Evolutionary conservation across 768 basidiomycete species (phyloP), one percentile per base, ranked within the genome.

Genomic region (Dioszegia crocea): DNA sequence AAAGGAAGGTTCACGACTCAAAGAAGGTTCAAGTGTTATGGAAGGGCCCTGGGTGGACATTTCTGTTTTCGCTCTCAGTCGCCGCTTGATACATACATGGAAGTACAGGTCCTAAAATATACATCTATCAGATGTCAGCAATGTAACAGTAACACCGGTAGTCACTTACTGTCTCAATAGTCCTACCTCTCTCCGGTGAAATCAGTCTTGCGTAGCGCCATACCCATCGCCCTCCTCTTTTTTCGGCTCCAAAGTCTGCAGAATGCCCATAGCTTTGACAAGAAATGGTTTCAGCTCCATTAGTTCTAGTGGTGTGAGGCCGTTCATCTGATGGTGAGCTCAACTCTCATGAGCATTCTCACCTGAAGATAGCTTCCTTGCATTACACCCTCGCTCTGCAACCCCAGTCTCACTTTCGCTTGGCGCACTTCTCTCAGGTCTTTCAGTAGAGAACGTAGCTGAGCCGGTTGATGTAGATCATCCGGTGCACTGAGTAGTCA

Each of bases 381-480:
- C 68, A 73, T 70, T 11, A 73, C 71, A 27, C 71, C 71, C 57
- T 73, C 68, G 27, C 62, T 84, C 60, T 82, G 81, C 1, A 98
- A 79, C 81, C 92, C 92, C 55, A 88, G 84, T 61, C 93, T 80
- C 78, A 88, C 87, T 73, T 99, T 99, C 8, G 92, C 88, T 75
- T 97, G 94, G 38, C 96, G 83, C 12, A 89, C 90, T 79, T 98
- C 93, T 12, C 93, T 87, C n/a, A 98, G 80, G 72, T 96, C 92
- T 75, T 98, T 93, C 19, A 98, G 82, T 1, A 98, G 78, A 4
- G 86, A 86, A 4, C 89, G 84, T 21, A 98, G 80, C 65, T 85
- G 88, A 56, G 96, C 91, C 3, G 92, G 84, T 57, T 86, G 85
- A 54, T 86, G 84, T 8, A 97, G 79, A 65, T 99, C 93, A 71